These are phyloP conservation scores for Phoma herbarum DNA, from an alignment of 2,329 filamentous ascomycete species.

Conservation along the genomic window DNA sequence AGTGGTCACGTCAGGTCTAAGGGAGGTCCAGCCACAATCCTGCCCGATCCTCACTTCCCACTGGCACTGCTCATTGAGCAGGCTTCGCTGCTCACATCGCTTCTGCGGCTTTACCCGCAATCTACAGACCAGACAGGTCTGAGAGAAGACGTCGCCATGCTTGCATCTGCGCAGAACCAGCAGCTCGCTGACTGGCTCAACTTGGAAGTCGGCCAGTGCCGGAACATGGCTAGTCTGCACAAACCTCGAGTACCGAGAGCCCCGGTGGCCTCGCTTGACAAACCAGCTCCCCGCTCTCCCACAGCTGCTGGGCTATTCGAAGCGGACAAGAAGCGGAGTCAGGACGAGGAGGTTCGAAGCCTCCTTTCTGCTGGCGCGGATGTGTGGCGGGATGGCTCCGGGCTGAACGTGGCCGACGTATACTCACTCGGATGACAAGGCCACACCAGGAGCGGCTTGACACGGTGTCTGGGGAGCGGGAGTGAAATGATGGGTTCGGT, in stretches of 20 bases:
- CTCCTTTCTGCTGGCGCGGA: conserved; percentile 26
- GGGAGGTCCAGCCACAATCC: not conserved
- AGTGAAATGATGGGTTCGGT: too few relatives aligned
- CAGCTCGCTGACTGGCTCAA: conserved; percentile 28
- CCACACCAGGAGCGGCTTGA: too few relatives aligned
- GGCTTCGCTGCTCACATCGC: conserved; percentile 21
- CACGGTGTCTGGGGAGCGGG: too few relatives aligned
- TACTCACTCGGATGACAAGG: conserved; percentile 12
- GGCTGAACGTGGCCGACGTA: conserved; percentile 28
- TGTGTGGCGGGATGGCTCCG: conserved; percentile 35
- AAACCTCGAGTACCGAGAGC: not conserved
- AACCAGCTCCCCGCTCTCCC: conserved; percentile 1
- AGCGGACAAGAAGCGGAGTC: not conserved
- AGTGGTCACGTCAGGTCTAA: not conserved
- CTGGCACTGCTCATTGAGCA: conserved; percentile 26
- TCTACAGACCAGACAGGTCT: conserved; percentile 26
- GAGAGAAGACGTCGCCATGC: conserved; percentile 32
- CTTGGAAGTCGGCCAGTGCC: conserved; percentile 1
- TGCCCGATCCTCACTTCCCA: conserved; percentile 6
- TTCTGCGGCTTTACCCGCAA: conserved; percentile 29
- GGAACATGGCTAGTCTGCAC: not conserved
- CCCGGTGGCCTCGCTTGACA: not conserved
- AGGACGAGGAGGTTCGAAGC: conserved; percentile 24
- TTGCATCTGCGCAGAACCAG: conserved; percentile 27
- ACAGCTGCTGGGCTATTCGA: not conserved